Evolutionary conservation across 345 rosid genomes (phyloP), one percentile per base, ranked within the genome.

Genomic region (Populus alba): DNA sequence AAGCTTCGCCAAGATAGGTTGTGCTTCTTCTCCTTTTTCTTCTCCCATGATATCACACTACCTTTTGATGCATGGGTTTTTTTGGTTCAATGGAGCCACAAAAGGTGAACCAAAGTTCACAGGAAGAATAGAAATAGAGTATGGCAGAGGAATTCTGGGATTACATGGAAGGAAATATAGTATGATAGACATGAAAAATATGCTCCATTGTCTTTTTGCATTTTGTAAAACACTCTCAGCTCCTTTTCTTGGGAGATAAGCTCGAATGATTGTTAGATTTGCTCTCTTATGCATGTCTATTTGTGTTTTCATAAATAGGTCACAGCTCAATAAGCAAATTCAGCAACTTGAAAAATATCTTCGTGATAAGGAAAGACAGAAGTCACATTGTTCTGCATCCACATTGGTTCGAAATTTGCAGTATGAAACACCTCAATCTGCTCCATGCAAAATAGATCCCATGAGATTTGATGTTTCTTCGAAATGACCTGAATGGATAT

Each of bases 1-100:
- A 92, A 94, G 89, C 98, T 96, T 90, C 97, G 91, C 25, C 90
- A 88, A 73, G 93, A 91, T 74, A 96, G 99, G 99, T 96, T 84
- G 78, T 17, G 55, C 70, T 49, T 62, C 80, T 55, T 63, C 20
- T 38, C 51, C 35, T 57, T 57, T 67, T 75, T 79, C 43, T 65
- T 79, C 67, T 33, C 70, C 53, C 6, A 17, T 33, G 33, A 68
- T 23, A 55, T 23, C 35, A 51, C 18, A n/a, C 63, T 47, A 51
- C 66, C 33, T 71, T 27, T 53, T 31, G 53, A 47, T 47, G 53
- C 53, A 47, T 15, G 53, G 18, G 12, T 13, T 47, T 47, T 25
- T 47, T 47, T 3, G 53, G 16, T 47, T 47, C 53, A 47, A 47
- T 47, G 53, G 18, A 12, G 6, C 53, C 53, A 47, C 17, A 47